phyloP scores from a whole-genome alignment of 208 protist species.

The Leptomonas seymouri region DNA sequence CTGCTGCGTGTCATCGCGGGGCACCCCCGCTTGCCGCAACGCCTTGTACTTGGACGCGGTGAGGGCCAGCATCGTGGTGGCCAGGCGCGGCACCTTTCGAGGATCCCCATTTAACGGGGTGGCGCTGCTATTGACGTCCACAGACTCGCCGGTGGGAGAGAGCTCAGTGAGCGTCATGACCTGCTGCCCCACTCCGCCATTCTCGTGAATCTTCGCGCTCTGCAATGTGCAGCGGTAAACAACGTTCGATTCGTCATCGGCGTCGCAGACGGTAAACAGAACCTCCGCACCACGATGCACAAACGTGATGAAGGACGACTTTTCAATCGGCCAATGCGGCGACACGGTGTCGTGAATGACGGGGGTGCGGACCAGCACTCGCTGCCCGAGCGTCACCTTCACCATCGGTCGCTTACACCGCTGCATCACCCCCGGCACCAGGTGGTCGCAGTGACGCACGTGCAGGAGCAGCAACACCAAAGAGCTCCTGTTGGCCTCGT shows the following conservation, averaged over 20 bases:
- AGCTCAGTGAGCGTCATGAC: constrained; percentile 39
- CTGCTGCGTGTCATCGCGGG: constrained; percentile 10
- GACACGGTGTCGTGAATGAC: constrained; percentile 43
- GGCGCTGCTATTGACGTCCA: background rate
- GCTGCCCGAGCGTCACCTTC: constrained; percentile 63
- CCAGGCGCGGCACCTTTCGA: constrained; percentile 36
- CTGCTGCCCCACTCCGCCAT: constrained; percentile 67
- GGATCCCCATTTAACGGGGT: background rate
- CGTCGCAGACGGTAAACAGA: constrained; percentile 70
- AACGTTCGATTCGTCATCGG: constrained; percentile 35
- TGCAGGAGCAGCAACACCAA: constrained; percentile 84
- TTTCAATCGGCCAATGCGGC: constrained; percentile 70
- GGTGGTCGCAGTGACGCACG: constrained; percentile 57
- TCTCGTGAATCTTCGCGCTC: constrained; percentile 54
- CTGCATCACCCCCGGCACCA: constrained; percentile 35
- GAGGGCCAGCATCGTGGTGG: constrained; percentile 71
- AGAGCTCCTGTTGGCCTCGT: constrained; percentile 21
- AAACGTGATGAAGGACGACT: constrained; percentile 83
- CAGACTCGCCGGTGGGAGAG: background rate
- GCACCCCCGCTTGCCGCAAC: constrained; percentile 55
- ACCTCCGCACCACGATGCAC: constrained; percentile 64
- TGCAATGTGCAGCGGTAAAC: constrained; percentile 61
- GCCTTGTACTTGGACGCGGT: constrained; percentile 66
- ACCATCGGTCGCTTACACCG: constrained; percentile 54
- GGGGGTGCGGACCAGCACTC: constrained; percentile 69